Conservation (phyloP, 768 basidiomycete species). For the Filobasidium wieringae region DNA sequence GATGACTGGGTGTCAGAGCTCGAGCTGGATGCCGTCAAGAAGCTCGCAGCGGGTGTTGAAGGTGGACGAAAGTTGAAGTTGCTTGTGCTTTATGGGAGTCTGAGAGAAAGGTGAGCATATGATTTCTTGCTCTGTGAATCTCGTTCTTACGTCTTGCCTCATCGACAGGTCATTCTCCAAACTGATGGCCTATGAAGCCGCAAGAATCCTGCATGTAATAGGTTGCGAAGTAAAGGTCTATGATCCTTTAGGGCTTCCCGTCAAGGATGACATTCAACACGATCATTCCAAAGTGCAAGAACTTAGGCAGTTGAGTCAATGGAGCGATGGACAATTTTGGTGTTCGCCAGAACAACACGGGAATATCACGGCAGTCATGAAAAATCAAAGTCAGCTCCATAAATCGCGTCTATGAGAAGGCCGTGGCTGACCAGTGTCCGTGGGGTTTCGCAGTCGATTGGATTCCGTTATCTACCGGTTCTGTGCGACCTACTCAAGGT, state of each 20-base stretch:
- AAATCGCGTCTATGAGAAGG: not conserved
- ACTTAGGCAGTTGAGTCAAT: constrained; percentile 23
- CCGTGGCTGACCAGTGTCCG: not conserved
- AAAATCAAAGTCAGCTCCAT: constrained; percentile 34
- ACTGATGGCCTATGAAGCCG: constrained; percentile 35
- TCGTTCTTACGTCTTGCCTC: not conserved
- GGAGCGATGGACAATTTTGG: constrained; percentile 28
- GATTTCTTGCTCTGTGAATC: not conserved
- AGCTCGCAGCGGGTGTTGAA: constrained; percentile 6
- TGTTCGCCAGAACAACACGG: constrained; percentile 36
- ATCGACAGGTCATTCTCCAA: constrained; percentile 36
- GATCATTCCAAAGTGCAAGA: constrained; percentile 30
- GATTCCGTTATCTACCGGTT: constrained; percentile 36
- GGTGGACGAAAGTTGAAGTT: constrained; percentile 16
- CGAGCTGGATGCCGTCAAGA: constrained; percentile 24
- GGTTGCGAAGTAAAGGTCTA: constrained; percentile 36
- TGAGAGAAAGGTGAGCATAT: constrained; percentile 28
- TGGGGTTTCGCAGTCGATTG: constrained; percentile 31
- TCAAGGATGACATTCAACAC: constrained; percentile 25
- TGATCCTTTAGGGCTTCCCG: constrained; percentile 26
- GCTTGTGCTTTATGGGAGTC: constrained; percentile 35
- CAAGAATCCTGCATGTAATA: constrained; percentile 27
- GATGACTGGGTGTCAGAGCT: constrained; percentile 28
- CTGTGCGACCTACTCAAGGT: constrained; percentile 38
- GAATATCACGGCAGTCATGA: constrained; percentile 36